A percentile compares a stretch with the other conserved stretches of the same genome.
These are phyloP conservation scores for Castanea crenata DNA, from an alignment of 306 rosid species.

Conservation along the genomic window DNA sequence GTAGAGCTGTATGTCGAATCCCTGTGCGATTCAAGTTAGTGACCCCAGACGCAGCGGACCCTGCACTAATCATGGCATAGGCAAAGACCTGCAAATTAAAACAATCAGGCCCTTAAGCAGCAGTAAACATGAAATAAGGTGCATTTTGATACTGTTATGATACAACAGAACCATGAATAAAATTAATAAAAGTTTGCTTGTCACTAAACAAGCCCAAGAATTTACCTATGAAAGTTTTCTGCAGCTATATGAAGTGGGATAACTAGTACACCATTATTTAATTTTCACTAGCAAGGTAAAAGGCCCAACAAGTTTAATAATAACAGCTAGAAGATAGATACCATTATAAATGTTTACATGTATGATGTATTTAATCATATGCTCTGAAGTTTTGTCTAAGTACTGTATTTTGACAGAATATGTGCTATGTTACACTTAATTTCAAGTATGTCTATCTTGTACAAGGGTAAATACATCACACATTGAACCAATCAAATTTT, in stretches of 20 bases:
- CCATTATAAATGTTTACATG: background rate
- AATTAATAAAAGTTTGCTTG: background rate
- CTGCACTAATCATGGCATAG: conserved; percentile 84
- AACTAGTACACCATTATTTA: too few species aligned
- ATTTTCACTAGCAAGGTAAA: background rate
- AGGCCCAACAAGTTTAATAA: background rate
- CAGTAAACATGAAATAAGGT: background rate
- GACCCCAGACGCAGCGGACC: conserved; percentile 88
- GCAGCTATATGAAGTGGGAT: too few species aligned
- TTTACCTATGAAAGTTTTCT: too few species aligned
- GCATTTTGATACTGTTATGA: too few species aligned
- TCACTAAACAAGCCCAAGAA: too few species aligned
- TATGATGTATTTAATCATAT: background rate
- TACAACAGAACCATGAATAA: background rate
- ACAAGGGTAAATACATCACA: too few species aligned
- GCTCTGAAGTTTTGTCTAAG: background rate
- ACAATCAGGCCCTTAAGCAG: background rate
- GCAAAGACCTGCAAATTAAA: conserved; percentile 61
- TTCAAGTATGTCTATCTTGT: background rate
- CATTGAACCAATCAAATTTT: too few species aligned
- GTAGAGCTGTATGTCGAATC: conserved; percentile 70
- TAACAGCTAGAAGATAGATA: background rate
- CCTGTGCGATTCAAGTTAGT: conserved; percentile 84
- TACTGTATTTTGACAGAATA: background rate
- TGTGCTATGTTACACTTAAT: background rate